These are phyloP conservation scores for Saccharomycopsis olivae DNA, from an alignment of 805 yeast species.

Conservation along the genomic window DNA sequence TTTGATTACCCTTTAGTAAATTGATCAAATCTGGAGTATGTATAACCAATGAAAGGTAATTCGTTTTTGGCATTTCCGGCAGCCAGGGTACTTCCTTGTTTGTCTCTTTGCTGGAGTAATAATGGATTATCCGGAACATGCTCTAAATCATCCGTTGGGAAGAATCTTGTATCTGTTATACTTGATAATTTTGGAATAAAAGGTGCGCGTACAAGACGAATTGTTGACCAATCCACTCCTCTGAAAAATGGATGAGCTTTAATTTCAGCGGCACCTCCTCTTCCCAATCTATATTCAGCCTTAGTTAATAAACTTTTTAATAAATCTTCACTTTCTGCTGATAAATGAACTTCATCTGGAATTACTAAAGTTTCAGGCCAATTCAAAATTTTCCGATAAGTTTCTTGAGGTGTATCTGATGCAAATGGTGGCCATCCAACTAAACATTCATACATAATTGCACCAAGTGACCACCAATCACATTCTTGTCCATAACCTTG, in stretches of 20 bases:
- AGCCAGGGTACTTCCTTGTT: conserved; percentile 12
- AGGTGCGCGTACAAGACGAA: conserved; percentile 38
- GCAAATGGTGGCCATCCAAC: conserved; percentile 45
- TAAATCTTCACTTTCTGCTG: conserved; percentile 30
- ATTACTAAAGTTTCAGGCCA: conserved; percentile 38
- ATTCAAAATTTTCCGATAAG: conserved; percentile 37
- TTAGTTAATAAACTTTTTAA: conserved; percentile 32
- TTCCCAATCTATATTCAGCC: conserved; percentile 33
- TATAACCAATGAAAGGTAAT: conserved; percentile 41
- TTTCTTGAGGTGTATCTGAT: conserved; percentile 39
- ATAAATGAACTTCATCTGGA: conserved; percentile 38
- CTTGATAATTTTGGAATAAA: conserved; percentile 37
- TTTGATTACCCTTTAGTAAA: conserved; percentile 26
- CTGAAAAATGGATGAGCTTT: conserved; percentile 39
- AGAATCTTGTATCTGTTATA: conserved; percentile 38
- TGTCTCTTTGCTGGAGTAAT: conserved; percentile 22
- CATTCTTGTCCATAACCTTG: conserved; percentile 44
- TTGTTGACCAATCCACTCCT: conserved; percentile 42
- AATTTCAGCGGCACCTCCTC: conserved; percentile 39
- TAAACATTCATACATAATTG: conserved; percentile 41
- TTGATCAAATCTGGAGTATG: conserved; percentile 38
- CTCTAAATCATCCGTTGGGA: conserved; percentile 41
- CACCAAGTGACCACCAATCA: conserved; percentile 45
- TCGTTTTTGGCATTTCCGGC: conserved; percentile 22
- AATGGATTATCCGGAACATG: conserved; percentile 35